Base-by-base conservation (phyloP, 805 yeast species). In the Yarrowia sp. region DNA sequence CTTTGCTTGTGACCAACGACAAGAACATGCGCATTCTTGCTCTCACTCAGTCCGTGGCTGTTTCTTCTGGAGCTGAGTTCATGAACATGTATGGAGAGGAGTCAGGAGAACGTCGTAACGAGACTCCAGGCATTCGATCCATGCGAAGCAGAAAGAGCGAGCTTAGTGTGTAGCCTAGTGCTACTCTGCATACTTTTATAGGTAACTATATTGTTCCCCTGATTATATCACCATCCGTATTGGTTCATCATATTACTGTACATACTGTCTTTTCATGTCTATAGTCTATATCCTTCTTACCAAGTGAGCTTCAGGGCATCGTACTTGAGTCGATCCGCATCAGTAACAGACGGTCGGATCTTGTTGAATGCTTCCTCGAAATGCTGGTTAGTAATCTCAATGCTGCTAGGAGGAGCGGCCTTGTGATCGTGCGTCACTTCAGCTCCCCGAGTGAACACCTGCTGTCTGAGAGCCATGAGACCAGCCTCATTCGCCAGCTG, bases 401-500 rank as follows among this genome's bases (percentile, higher is more conserved):
- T 73, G 14, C 89, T 83, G 66, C 77, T 75, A 3, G 66, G 66
- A 38, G 66, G 46, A 17, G 77, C 79, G 34, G 53, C 71, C 73
- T 70, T 64, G 13, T 55, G 71, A 5, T 52, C 71, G 9, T 66
- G 72, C 17, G 46, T 80, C 81, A 71, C 75, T 70, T 67, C 75
- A 70, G 80, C 72, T 77, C 80, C 80, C 58, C 77, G 81, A 64
- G 83, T 85, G 56, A 86, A 85, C n/a, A 77, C 83, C 78, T 69
- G 80, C 72, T 69, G 81, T 76, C 92, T 90, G 76, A 93, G 82
- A 0, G 98, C 96, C 64, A 85, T 79, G 7, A 92, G 95, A 72
- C 97, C 92, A n/a, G 98, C 96, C 75, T 95, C 98, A 73, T 97
- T 84, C 1, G 91, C 94, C 68, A 95, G 79, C 2, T 97, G 92